Base-by-base conservation (phyloP, 1,139 yeast genomes). In the Hyphopichia pseudoburtonii region DNA sequence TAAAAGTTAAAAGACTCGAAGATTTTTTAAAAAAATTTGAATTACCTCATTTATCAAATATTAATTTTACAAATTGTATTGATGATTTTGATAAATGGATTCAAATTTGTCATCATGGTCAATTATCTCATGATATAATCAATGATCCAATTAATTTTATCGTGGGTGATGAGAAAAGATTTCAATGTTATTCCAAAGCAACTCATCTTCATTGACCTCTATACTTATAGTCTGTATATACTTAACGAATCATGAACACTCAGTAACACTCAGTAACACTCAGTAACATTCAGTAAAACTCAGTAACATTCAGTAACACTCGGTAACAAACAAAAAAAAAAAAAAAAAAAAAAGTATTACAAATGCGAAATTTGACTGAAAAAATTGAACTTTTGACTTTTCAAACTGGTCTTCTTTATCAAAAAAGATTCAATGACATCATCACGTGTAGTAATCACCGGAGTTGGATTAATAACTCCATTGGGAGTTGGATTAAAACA, bases 371-470 rank as follows among this genome's bases (percentile, higher is more conserved):
- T n/a, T n/a, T n/a, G n/a, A n/a, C n/a, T n/a, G n/a, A n/a, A n/a
- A n/a, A n/a, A n/a, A n/a, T n/a, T n/a, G n/a, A n/a, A n/a, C n/a
- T n/a, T n/a, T n/a, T n/a, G n/a, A n/a, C n/a, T n/a, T n/a, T n/a
- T n/a, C n/a, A n/a, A n/a, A n/a, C n/a, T n/a, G n/a, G n/a, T n/a
- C n/a, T n/a, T n/a, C n/a, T n/a, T n/a, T n/a, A n/a, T n/a, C n/a
- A n/a, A n/a, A n/a, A n/a, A n/a, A n/a, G n/a, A n/a, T n/a, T n/a
- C n/a, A n/a, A n/a, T n/a, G n/a, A n/a, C n/a, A n/a, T n/a, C n/a
- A n/a, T n/a, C n/a, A n/a, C n/a, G 96, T 58, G 96, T 90, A 1
- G 97, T 92, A 1, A 82, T 92, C 1, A 92, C 98, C 0, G 98
- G 98, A 0, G 57, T 90, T 12, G 98, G 97, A 0, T 62, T 86